Conservation (phyloP, 2,329 filamentous ascomycete species). For the Aspergillus nomiae region DNA sequence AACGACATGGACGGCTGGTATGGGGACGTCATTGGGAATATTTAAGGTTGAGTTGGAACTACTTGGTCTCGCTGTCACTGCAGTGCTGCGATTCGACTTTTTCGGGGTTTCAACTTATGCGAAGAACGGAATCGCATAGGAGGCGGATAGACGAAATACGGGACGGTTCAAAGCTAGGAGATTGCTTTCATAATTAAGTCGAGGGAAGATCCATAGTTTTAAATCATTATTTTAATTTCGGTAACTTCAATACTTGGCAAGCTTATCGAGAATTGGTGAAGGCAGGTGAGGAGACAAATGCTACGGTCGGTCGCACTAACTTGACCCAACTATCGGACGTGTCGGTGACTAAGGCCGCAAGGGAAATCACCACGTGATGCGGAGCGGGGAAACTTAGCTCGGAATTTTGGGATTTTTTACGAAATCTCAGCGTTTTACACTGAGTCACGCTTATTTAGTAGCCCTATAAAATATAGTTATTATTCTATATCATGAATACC, state of each 20-base stretch:
- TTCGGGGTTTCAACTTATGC: not conserved
- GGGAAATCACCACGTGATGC: not conserved
- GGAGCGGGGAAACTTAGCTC: not conserved
- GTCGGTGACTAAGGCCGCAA: not conserved
- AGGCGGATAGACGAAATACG: not conserved
- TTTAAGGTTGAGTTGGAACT: not conserved
- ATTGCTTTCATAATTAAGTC: not conserved
- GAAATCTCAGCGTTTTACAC: no score
- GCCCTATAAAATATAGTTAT: no score
- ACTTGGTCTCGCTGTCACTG: not conserved
- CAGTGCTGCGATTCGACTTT: not conserved
- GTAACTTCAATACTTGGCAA: not conserved
- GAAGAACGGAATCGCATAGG: not conserved
- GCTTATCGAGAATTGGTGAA: not conserved
- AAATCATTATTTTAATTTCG: not conserved
- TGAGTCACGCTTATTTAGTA: no score
- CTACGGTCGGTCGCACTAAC: not conserved
- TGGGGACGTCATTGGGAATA: conserved; percentile 30
- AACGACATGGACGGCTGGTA: conserved; percentile 32
- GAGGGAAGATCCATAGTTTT: not conserved
- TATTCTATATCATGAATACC: no score
- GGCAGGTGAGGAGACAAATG: not conserved
- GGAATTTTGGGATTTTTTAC: no score
- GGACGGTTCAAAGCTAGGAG: not conserved
- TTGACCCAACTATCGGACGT: not conserved